phyloP scores from a whole-genome alignment of 495 filamentous ascomycete genomes.

The Annulohypoxylon moriforme region DNA sequence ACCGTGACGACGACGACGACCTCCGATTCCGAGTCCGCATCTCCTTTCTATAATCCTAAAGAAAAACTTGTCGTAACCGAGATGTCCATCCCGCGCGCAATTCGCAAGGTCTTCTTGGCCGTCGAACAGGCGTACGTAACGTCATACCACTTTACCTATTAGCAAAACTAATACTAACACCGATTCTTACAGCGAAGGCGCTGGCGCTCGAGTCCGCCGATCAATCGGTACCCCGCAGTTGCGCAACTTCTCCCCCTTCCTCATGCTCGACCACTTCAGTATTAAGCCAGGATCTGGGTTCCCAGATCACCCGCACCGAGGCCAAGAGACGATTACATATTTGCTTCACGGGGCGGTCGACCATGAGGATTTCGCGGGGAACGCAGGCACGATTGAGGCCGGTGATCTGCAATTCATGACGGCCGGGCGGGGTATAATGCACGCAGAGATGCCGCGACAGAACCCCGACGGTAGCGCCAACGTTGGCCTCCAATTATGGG shows the following conservation, averaged over 20 bases:
- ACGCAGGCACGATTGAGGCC: slow-evolving; percentile 82
- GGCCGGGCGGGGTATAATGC: slow-evolving; percentile 90
- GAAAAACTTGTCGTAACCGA: slow-evolving; percentile 50
- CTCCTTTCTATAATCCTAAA: slow-evolving; percentile 44
- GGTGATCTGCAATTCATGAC: slow-evolving; percentile 99
- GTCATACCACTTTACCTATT: background rate
- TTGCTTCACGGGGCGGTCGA: slow-evolving; percentile 84
- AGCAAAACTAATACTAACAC: background rate
- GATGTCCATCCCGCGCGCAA: slow-evolving; percentile 78
- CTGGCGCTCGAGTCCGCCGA: slow-evolving; percentile 86
- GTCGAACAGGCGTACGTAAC: slow-evolving; percentile 71
- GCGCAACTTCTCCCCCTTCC: slow-evolving; percentile 89
- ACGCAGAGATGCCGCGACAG: slow-evolving; percentile 94
- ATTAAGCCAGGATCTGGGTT: slow-evolving; percentile 85
- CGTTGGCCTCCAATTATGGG: slow-evolving; percentile 94
- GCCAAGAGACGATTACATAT: slow-evolving; percentile 77
- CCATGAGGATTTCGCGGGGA: slow-evolving; percentile 95
- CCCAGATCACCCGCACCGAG: slow-evolving; percentile 72
- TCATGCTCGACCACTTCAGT: slow-evolving; percentile 97
- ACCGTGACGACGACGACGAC: slow-evolving; percentile 29
- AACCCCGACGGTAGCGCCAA: slow-evolving; percentile 80
- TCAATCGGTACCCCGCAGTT: slow-evolving; percentile 88
- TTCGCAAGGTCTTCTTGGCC: slow-evolving; percentile 84
- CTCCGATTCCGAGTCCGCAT: slow-evolving; percentile 24
- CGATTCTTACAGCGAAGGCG: slow-evolving; percentile 69